Evolutionary conservation across 2,329 filamentous ascomycete genomes (phyloP).

Genomic region (Xylariaceae sp.): DNA sequence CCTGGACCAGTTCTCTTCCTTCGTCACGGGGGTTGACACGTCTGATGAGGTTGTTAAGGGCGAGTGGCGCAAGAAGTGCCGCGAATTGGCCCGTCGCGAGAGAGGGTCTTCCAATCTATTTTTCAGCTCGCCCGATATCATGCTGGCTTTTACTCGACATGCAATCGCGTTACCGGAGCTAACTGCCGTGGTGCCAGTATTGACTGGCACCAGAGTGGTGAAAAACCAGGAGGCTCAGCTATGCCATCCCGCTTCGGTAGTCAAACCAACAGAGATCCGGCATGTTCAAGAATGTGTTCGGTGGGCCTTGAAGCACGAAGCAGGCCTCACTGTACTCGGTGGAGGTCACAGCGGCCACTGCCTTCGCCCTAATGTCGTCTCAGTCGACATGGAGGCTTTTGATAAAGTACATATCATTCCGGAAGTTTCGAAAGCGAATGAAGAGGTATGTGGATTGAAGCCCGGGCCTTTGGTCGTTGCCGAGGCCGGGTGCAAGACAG

Average conservation of each 20-base stretch:
- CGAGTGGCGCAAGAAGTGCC: constrained; percentile 50
- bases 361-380: constrained; percentile 45
- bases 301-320: constrained; percentile 47
- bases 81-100: constrained; percentile 39
- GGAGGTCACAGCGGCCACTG: constrained; percentile 59
- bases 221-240: constrained; percentile 49
- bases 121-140: constrained; percentile 46
- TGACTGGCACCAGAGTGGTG: constrained; percentile 29
- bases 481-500: constrained; percentile 51
- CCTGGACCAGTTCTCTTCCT: constrained; percentile 48
- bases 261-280: constrained; percentile 41
- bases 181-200: constrained; percentile 36
- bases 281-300: constrained; percentile 51
- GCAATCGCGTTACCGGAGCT: constrained; percentile 42
- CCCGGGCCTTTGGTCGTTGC: constrained; percentile 41
- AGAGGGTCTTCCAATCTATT: constrained; percentile 36
- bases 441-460: constrained; percentile 14
- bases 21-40: constrained; percentile 44
- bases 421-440: constrained; percentile 13
- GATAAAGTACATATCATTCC: constrained; percentile 42
- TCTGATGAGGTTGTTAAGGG: constrained; percentile 32
- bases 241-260: constrained; percentile 39
- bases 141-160: constrained; percentile 46
- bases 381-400: constrained; percentile 56
- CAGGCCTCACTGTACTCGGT: constrained; percentile 47